A percentile compares a stretch with the other conserved stretches of the same genome.
These are phyloP conservation scores for Luvunga scandens DNA, from an alignment of 345 rosid species.

Conservation along the genomic window DNA sequence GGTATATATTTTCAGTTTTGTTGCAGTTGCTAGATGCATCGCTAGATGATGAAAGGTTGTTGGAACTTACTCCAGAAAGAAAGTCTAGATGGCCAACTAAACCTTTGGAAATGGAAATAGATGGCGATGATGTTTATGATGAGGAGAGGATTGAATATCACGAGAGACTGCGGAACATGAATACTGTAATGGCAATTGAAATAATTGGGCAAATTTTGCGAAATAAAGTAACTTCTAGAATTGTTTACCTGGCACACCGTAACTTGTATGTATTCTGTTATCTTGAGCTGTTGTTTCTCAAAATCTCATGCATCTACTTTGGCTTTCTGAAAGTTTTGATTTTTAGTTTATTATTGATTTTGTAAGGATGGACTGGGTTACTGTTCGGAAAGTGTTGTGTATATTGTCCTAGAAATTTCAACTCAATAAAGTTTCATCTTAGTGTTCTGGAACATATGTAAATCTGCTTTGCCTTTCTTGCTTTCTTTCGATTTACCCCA, in stretches of 20 bases:
- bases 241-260: slow-evolving; percentile 61
- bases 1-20: slow-evolving; percentile 62
- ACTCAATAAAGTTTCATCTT: neutral
- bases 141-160: slow-evolving; percentile 51
- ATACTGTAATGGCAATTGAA: slow-evolving; percentile 73
- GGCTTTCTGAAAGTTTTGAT: neutral
- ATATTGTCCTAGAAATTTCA: neutral
- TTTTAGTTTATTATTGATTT: slow-evolving; percentile 6
- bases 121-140: slow-evolving; percentile 38
- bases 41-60: slow-evolving; percentile 81
- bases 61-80: slow-evolving; percentile 59
- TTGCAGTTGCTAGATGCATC: slow-evolving; percentile 87
- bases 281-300: neutral
- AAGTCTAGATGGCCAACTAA: slow-evolving; percentile 57
- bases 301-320: slow-evolving; percentile 12
- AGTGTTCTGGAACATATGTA: neutral
- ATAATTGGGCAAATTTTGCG: slow-evolving; percentile 65
- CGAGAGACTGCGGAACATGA: slow-evolving; percentile 54
- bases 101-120: slow-evolving; percentile 70
- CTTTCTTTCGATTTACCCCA: neutral
- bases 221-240: slow-evolving; percentile 66
- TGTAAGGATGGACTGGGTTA: neutral
- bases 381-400: neutral
- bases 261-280: slow-evolving; percentile 58
- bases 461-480: neutral